Conservation (phyloP, 1,139 yeast species). For the Blastobotrys apis region DNA sequence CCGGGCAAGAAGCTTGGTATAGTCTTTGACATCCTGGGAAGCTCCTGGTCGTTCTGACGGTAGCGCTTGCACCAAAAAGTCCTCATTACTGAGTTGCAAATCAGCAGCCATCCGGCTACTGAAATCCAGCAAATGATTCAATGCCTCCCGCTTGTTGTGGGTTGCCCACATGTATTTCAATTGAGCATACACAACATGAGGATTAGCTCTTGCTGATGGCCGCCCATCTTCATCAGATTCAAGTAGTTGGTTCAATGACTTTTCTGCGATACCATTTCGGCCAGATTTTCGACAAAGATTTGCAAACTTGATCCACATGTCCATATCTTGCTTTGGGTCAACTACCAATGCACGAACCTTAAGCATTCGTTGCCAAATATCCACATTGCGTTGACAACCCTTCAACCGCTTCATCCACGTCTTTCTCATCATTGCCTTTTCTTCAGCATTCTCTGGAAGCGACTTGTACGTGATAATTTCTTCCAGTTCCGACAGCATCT, state of each 20-base stretch:
- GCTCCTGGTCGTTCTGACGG: conserved; percentile 71
- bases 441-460: conserved; percentile 69
- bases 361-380: conserved; percentile 95
- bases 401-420: conserved; percentile 92
- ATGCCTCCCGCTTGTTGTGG: conserved; percentile 83
- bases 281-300: conserved; percentile 93
- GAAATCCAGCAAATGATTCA: conserved; percentile 80
- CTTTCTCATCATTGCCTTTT: conserved; percentile 70
- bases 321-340: conserved; percentile 95
- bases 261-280: conserved; percentile 85
- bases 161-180: conserved; percentile 96
- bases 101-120: conserved; percentile 89
- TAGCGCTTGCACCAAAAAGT: conserved; percentile 81
- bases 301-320: conserved; percentile 97
- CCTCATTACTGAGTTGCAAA: conserved; percentile 53
- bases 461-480: conserved; percentile 88
- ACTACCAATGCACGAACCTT: conserved; percentile 91
- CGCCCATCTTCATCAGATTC: conserved; percentile 42
- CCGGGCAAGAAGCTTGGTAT: conserved; percentile 83
- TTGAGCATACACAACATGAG: conserved; percentile 95
- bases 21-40: conserved; percentile 75
- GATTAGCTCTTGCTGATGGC: conserved; percentile 77
- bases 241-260: conserved; percentile 72
- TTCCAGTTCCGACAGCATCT: conserved; percentile 93
- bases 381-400: conserved; percentile 95